A percentile compares a stretch with the other conserved stretches of the same genome.
Conservation (phyloP, 2,329 filamentous ascomycete species). For the Madurella fahalii region DNA sequence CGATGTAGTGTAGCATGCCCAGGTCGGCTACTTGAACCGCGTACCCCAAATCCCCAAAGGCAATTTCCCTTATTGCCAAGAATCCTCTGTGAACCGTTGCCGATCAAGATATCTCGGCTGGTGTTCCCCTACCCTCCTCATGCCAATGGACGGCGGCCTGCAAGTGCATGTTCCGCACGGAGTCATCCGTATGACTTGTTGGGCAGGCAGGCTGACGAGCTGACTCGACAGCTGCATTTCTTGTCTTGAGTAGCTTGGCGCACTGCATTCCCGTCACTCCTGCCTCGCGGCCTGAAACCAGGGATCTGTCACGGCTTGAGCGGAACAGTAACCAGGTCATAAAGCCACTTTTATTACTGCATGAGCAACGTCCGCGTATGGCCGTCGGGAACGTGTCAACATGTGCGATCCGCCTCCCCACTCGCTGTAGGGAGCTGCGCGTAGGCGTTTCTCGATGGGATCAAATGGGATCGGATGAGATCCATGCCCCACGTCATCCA, state of each 20-base stretch:
- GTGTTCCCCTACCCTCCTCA: conserved; percentile 5
- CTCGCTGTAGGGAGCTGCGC: conserved; percentile 2
- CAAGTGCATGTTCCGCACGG: no score
- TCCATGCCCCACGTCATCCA: conserved; percentile 6
- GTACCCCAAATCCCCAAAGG: conserved; percentile 13
- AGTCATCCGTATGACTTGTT: no score
- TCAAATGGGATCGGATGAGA: conserved; percentile 5
- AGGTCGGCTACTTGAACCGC: conserved; percentile 12
- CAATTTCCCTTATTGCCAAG: conserved; percentile 14
- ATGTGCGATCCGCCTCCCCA: neutral
- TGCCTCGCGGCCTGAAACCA: conserved; percentile 13
- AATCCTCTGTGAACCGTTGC: no score
- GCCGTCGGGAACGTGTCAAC: conserved; percentile 2
- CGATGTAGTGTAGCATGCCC: conserved; percentile 16
- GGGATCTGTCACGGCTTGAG: conserved; percentile 16
- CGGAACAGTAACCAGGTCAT: conserved; percentile 12
- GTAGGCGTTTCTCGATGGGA: neutral
- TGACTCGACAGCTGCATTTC: no score
- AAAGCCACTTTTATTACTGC: conserved; percentile 2
- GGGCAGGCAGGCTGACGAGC: no score
- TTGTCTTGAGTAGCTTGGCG: neutral
- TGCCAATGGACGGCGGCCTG: no score
- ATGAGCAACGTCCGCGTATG: conserved; percentile 5
- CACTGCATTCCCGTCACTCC: neutral
- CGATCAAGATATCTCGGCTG: no score